Evolutionary conservation across 192 early-diverging fungal species (phyloP), one percentile per base, ranked within the genome.

Genomic region (Chytriomyces sp.): DNA sequence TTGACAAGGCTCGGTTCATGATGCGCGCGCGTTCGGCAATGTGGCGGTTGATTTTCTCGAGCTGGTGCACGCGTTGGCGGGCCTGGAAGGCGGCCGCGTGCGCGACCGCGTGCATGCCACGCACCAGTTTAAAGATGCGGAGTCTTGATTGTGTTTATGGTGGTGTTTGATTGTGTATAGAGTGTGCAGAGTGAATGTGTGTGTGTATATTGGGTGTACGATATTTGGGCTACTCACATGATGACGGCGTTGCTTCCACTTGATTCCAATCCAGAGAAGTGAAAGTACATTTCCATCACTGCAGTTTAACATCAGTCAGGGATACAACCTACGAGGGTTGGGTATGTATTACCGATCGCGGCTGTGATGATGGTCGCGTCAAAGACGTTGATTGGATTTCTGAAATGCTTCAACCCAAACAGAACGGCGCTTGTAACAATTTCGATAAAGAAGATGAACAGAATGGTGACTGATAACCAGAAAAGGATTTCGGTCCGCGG

Each of bases 251-350:
- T 57, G 3, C 53, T 57, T 13, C 53, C 53, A 20, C 16, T n/a
- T 20, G 16, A 13, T 57, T 57, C 53, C 13, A 57, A 20, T 1
- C 53, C 53, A 57, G 53, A 57, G 20, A 57, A 57, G 53, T 57
- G 53, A 57, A 57, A 57, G 53, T 57, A 57, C 16, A 57, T 57
- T 57, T 57, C 53, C 53, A 5, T 57, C 20, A 57, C 53, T 57
- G 53, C 35, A 35, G 35, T 35, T 35, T 35, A 35, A 57, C 13
- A 20, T 2, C 20, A 20, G 5, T 57, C 20, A 57, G 53, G 20
- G 8, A 10, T 10, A 10, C 9, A 10, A 53, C 50, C 8, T 53
- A 18, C 9, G 18, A 53, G 18, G 8, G 8, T 53, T 20, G 53
- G 53, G 20, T 57, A 20, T 3, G 20, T 0, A 20, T 20, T n/a